A percentile compares a stretch with the other conserved stretches of the same genome.
Conservation (phyloP, 1,284 basidiomycete species). For the Ceratobasidium sp. region DNA sequence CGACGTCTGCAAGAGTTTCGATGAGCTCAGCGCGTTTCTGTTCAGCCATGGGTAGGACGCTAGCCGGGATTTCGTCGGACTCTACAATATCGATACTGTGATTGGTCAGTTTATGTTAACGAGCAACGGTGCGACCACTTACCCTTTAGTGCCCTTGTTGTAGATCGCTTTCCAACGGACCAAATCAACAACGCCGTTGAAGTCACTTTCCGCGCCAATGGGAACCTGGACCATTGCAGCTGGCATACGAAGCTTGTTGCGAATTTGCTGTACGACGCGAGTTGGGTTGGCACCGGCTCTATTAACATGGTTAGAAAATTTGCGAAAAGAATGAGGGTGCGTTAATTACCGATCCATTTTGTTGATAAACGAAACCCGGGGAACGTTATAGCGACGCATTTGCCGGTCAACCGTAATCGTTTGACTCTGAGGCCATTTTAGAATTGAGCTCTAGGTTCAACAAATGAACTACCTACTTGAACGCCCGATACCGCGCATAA, state of each 20-base stretch:
- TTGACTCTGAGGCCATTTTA: constrained; percentile 76
- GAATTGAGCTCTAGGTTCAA: neutral
- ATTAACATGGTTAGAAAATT: constrained; percentile 28
- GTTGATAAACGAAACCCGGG: constrained; percentile 97
- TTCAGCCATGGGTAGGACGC: constrained; percentile 78
- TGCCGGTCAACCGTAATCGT: constrained; percentile 99
- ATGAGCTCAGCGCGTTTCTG: constrained; percentile 92
- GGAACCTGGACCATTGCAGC: constrained; percentile 98
- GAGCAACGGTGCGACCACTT: constrained; percentile 52
- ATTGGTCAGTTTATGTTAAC: constrained; percentile 14
- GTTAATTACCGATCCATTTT: constrained; percentile 92
- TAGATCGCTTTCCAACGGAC: constrained; percentile 96
- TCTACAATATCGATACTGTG: constrained; percentile 82
- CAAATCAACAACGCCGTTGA: constrained; percentile 93
- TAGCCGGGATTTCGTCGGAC: constrained; percentile 89
- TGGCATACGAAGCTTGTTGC: constrained; percentile 90
- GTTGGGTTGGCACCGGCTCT: constrained; percentile 98
- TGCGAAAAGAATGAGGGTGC: neutral
- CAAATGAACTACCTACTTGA: constrained; percentile 68
- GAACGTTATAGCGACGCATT: constrained; percentile 97
- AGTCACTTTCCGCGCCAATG: constrained; percentile 91
- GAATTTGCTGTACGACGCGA: constrained; percentile 93
- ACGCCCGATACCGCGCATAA: constrained; percentile 98
- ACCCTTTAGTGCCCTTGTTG: constrained; percentile 97
- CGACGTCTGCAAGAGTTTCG: constrained; percentile 95